Base-by-base conservation (phyloP, 192 early-diverging fungal species). In the Coemansia sp. region DNA sequence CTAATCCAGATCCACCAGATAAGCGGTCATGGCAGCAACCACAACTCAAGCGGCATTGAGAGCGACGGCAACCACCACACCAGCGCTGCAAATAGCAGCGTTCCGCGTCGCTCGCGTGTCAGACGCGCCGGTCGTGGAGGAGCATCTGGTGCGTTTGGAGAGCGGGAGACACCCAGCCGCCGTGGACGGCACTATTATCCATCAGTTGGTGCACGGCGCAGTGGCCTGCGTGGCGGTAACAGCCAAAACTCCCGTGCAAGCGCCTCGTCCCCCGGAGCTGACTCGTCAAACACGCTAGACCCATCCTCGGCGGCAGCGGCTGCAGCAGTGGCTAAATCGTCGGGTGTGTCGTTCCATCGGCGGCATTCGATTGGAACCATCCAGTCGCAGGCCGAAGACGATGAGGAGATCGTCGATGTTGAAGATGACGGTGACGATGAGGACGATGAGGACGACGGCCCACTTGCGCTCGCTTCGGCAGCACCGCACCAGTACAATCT, bases 331-430 rank as follows among this genome's bases (percentile, higher is more conserved):
- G 40, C 40, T 18, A 43, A 43, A 37, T 37, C 35, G 40, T 13
- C 40, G 40, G 45, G 52, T 4, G 46, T n/a, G 31, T 20, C 51
- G n/a, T 73, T 79, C 59, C 78, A 75, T 3, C 72, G 78, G 48
- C 78, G 78, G 4, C 78, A 81, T 52, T 81, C 78, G 55, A 75
- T 81, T 25, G 72, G 78, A 43, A 63, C 78, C 20, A 68, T 81
- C 59, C 69, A 63, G 35, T 59, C 66, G 57, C 56, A 23, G 57
- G 71, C 37, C 33, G 53, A 74, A 3, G 77, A 71, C 45, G 60
- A 67, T 0, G 70, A 70, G 49, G 62, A 71, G 56, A 58, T 74
- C 13, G 65, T 79, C 15, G 77, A 80, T 48, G 65, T 70, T 53
- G 70, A 74, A 23, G 77, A 74, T 13, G 39, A 39, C 37, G 58